A percentile compares a stretch with the other conserved stretches of the same genome.
Conservation (phyloP, 1,139 yeast genomes). For the Geotrichum siamense region DNA sequence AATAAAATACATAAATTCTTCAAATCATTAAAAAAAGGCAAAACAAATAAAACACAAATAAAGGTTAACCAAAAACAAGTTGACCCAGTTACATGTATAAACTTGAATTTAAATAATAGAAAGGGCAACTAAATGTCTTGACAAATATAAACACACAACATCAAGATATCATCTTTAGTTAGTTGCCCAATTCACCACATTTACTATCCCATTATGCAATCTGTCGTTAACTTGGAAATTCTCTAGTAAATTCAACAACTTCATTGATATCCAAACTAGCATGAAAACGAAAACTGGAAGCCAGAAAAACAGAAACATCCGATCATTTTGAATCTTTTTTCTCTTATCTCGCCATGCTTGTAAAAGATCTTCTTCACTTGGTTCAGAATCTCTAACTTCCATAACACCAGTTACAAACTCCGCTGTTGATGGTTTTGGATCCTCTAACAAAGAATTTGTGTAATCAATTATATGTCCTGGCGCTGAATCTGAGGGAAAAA, state of each 20-base stretch:
- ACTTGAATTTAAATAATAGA: too few relatives aligned
- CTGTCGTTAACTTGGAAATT: constrained; percentile 4
- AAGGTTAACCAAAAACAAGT: neutral
- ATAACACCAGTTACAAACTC: constrained; percentile 15
- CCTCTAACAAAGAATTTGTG: constrained; percentile 27
- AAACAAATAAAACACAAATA: neutral
- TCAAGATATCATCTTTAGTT: too few relatives aligned
- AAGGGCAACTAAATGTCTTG: too few relatives aligned
- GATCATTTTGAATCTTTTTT: constrained; percentile 67
- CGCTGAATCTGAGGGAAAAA: constrained; percentile 59
- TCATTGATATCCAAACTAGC: constrained; percentile 22
- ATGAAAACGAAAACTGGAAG: constrained; percentile 30
- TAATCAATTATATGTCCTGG: constrained; percentile 34
- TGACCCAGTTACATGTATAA: too few relatives aligned
- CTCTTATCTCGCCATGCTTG: constrained; percentile 27
- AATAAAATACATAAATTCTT: neutral
- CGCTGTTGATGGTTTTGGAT: constrained; percentile 10
- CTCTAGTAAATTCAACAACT: constrained; percentile 3
- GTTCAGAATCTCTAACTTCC: neutral
- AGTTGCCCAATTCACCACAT: constrained; percentile 2
- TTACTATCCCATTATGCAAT: constrained; percentile 1
- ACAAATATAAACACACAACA: too few relatives aligned
- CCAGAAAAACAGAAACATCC: constrained; percentile 78
- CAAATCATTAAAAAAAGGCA: neutral
- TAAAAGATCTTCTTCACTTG: constrained; percentile 25